Evolutionary conservation across 2,329 filamentous ascomycete species (phyloP).

Genomic region (Paraconiothyrium brasiliense): DNA sequence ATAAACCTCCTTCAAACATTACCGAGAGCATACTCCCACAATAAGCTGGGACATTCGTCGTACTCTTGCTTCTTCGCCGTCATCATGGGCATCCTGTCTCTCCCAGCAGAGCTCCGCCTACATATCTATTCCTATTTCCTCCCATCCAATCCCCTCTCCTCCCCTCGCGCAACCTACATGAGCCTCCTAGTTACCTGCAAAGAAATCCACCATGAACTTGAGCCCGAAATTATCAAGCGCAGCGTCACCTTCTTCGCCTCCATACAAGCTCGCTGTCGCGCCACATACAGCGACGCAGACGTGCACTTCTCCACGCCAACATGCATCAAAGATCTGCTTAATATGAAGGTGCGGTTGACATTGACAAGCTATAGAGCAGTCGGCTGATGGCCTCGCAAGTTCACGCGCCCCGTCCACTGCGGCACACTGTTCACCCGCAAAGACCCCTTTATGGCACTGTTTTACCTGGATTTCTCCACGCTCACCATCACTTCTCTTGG

Average conservation of each 20-base stretch:
- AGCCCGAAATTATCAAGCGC: conserved; percentile 18
- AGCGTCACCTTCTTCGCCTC: not conserved
- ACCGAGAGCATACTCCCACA: too few species aligned
- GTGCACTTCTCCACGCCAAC: conserved; percentile 11
- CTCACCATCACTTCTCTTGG: conserved; percentile 15
- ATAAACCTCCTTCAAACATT: not conserved
- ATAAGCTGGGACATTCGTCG: not conserved
- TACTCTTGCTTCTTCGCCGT: not conserved
- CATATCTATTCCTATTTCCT: conserved; percentile 27
- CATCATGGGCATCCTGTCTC: conserved; percentile 17
- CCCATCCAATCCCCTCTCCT: not conserved
- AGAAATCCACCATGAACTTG: conserved; percentile 17
- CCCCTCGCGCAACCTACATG: conserved; percentile 9
- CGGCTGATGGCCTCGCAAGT: not conserved
- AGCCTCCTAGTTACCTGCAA: conserved; percentile 23
- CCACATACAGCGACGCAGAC: conserved; percentile 6
- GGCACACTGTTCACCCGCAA: conserved; percentile 7
- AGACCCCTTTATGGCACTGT: conserved; percentile 18
- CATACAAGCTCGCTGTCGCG: conserved; percentile 1
- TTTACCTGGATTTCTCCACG: conserved; percentile 18
- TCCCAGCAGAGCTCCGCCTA: conserved; percentile 34
- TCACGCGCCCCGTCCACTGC: not conserved
- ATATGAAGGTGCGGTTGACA: conserved; percentile 12
- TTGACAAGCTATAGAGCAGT: not conserved
- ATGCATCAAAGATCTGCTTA: conserved; percentile 9